Base-by-base conservation (phyloP, 129 eudicot species). In the Chrysanthemum seticuspe region DNA sequence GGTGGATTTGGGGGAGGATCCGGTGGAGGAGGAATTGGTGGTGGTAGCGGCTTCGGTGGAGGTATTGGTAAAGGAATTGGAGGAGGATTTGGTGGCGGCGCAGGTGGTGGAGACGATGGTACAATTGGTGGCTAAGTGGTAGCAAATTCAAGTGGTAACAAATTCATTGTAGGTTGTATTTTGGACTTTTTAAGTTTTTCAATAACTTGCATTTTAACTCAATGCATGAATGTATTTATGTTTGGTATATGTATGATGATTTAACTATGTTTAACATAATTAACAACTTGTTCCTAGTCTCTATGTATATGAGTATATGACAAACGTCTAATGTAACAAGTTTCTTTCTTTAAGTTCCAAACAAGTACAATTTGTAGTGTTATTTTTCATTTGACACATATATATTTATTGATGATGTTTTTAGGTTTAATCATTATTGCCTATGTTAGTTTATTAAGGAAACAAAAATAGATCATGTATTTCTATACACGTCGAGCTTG, bases 1-100 rank as follows among this genome's bases (percentile, higher is more conserved):
- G 67, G 79, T 16, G 77, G 77, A 49, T 59, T 55, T 14, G 86
- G 86, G 10, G 82, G 80, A n/a, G 82, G 83, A 11, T 50, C 10
- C 10, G 81, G 78, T 5, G 40, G 66, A 31, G 78, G 77, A 8
- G 62, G 53, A 21, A 75, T 49, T n/a, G 78, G 77, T 13, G 57
- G 53, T 50, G 79, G 57, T 21, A 45, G 76, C 21, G 81, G 76
- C 18, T 51, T 65, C 15, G 87, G 87, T 36, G 81, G 77, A 0
- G 76, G 76, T 1, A 65, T 34, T 0, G 80, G 85, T 47, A 70
- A 74, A 1, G 85, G 81, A n/a, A 29, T 29, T 11, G 78, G 78
- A 14, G 85, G 81, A 15, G 77, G 69, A 7, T 36, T 5, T 0
- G 12, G 85, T 36, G 29, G 29, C 8, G 67, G 67, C 2, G 67